Base-by-base conservation (phyloP, 2,329 filamentous ascomycete species). In the Aspergillus awamori region DNA sequence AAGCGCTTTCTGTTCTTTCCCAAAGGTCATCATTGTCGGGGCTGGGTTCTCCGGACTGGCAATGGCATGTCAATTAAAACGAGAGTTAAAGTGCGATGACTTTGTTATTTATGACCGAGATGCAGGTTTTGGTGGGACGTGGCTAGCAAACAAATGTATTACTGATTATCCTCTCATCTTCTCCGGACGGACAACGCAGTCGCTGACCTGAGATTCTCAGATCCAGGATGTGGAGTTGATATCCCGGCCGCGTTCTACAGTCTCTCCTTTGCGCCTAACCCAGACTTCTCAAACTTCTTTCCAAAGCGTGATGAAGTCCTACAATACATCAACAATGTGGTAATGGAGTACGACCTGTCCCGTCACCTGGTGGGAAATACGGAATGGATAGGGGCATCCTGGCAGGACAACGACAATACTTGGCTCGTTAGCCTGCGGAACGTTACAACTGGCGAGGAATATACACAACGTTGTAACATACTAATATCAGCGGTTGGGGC, bases 401-500 rank as follows among this genome's bases (percentile, higher is more conserved):
- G 64, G 62, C 48, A 65, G 8, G 64, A 62, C 0, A 11, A 22
- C 11, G 43, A 22, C 10, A 58, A 38, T 2, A 60, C 28, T 8
- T 66, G 64, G 64, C 26, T 24, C 5, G 51, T 66, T 11, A 47
- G 33, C 4, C 22, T 66, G 13, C 39, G 26, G 28, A 33, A 62
- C 17, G 3, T 60, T 3, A n/a, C 17, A 2, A 62, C 60, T 8
- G 51, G 57, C 13, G 13, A 52, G 45, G 8, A 10, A 0, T 65
- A 51, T 24, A 13, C 30, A 13, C 62, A 54, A 22, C 39, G 55
- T 8, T 63, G 63, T 36, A 45, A 48, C 6, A 41, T 65, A 1
- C 49, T 67, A 2, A 52, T 65, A 3, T 67, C 63, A 1, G 65
- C 65, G 2, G 63, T 67, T 10, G 65, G 65, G 8, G 65, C 53